A percentile compares a stretch with the other conserved stretches of the same genome.
These are phyloP conservation scores for Globisporangium carolinianum DNA, from an alignment of 352 stramenopile species.

Conservation along the genomic window DNA sequence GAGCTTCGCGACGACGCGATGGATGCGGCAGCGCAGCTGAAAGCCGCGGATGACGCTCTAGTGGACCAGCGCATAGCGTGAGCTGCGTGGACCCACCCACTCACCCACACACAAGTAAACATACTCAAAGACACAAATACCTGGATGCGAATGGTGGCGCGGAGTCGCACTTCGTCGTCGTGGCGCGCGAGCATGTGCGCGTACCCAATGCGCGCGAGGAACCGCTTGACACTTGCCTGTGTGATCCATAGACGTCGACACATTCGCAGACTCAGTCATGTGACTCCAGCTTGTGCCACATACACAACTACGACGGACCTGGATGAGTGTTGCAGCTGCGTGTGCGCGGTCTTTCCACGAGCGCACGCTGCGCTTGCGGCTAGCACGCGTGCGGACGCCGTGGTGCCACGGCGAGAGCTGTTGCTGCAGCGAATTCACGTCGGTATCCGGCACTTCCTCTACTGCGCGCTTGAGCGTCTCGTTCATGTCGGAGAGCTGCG, in stretches of 20 bases:
- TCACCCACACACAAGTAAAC: too few relatives aligned
- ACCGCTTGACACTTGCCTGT: conserved; percentile 36
- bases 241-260: not conserved
- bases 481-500: conserved; percentile 48
- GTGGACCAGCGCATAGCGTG: not conserved
- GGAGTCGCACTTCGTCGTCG: conserved; percentile 34
- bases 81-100: too few relatives aligned
- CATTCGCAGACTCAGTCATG: not conserved
- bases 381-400: conserved; percentile 32
- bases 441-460: not conserved
- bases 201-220: conserved; percentile 40
- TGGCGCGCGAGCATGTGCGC: conserved; percentile 28
- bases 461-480: conserved; percentile 19
- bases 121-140: conserved; percentile 11
- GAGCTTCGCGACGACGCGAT: conserved; percentile 35
- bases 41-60: conserved; percentile 38
- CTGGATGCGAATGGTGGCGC: conserved; percentile 42
- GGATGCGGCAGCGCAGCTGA: conserved; percentile 30
- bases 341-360: conserved; percentile 31
- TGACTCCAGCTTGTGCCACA: not conserved
- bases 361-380: conserved; percentile 35
- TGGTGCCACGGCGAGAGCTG: conserved; percentile 31
- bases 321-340: conserved; percentile 33
- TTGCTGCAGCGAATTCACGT: not conserved
- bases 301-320: conserved; percentile 15